phyloP scores from a whole-genome alignment of 352 stramenopile species.

The Phytophthora brassicae region DNA sequence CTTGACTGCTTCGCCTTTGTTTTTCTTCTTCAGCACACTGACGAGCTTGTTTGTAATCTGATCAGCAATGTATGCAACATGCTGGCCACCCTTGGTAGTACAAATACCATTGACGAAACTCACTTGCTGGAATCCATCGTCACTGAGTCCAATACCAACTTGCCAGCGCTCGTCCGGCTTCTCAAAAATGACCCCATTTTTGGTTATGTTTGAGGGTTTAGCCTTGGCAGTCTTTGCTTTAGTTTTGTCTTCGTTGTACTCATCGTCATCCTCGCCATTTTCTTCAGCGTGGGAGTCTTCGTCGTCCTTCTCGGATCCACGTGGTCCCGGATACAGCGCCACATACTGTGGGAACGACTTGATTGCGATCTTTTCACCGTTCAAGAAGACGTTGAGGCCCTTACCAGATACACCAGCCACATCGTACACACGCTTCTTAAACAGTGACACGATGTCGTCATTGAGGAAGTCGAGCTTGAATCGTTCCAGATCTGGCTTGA shows the following conservation, averaged over 20 bases:
- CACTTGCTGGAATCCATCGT: slow-evolving; percentile 94
- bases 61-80: slow-evolving; percentile 94
- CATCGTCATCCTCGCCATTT: slow-evolving; percentile 33
- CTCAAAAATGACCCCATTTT: slow-evolving; percentile 86
- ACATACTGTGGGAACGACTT: slow-evolving; percentile 95
- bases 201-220: slow-evolving; percentile 36
- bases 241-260: slow-evolving; percentile 30
- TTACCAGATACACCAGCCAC: slow-evolving; percentile 95
- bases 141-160: slow-evolving; percentile 91
- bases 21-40: slow-evolving; percentile 92
- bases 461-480: slow-evolving; percentile 94
- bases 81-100: slow-evolving; percentile 95
- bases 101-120: slow-evolving; percentile 99
- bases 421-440: slow-evolving; percentile 97
- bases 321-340: slow-evolving; percentile 78
- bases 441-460: slow-evolving; percentile 93
- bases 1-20: slow-evolving; percentile 93
- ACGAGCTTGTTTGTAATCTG: slow-evolving; percentile 90
- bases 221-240: slow-evolving; percentile 33
- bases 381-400: slow-evolving; percentile 92
- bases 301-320: slow-evolving; percentile 35
- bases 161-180: slow-evolving; percentile 95
- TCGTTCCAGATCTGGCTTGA: slow-evolving; percentile 93
- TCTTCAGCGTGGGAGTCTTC: slow-evolving; percentile 34
- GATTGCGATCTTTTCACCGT: slow-evolving; percentile 92